Percentiles rank a stretch among this genome's conserved stretches.
phyloP scores from a whole-genome alignment of 2,329 filamentous ascomycete genomes.

The Sporothrix globosa region DNA sequence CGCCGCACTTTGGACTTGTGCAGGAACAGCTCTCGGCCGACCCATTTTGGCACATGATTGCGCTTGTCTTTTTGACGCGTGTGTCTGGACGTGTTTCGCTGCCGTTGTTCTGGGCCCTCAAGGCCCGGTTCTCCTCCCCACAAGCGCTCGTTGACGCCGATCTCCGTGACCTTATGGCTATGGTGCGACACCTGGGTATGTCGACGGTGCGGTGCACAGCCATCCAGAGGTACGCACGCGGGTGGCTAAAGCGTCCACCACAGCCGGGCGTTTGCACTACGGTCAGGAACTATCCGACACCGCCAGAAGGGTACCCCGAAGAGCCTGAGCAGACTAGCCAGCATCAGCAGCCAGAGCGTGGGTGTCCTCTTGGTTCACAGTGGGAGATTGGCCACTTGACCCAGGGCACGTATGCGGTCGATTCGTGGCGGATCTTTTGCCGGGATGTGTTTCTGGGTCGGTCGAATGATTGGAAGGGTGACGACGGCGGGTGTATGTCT shows the following conservation, averaged over 20 bases:
- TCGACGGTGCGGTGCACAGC: slow-evolving; percentile 67
- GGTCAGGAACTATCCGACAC: slow-evolving; percentile 53
- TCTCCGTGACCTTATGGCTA: slow-evolving; percentile 56
- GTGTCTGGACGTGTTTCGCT: slow-evolving; percentile 75
- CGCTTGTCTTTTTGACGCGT: slow-evolving; percentile 81
- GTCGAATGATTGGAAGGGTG: slow-evolving; percentile 68
- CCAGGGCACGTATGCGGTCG: slow-evolving; percentile 78
- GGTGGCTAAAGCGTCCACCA: slow-evolving; percentile 69
- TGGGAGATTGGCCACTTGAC: slow-evolving; percentile 90
- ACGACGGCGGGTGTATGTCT: slow-evolving; percentile 32
- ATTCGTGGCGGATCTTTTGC: slow-evolving; percentile 94
- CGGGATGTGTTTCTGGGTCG: slow-evolving; percentile 73
- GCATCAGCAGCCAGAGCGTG: slow-evolving; percentile 39
- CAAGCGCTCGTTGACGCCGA: slow-evolving; percentile 62
- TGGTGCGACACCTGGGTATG: slow-evolving; percentile 73
- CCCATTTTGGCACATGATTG: slow-evolving; percentile 79
- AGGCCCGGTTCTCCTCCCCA: slow-evolving; percentile 69
- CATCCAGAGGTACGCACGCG: slow-evolving; percentile 70
- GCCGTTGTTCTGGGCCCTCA: slow-evolving; percentile 72
- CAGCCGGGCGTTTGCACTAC: slow-evolving; percentile 57
- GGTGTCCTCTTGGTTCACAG: slow-evolving; percentile 45
- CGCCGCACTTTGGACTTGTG: slow-evolving; percentile 72
- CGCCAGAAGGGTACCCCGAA: slow-evolving; percentile 33
- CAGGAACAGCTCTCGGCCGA: slow-evolving; percentile 77
- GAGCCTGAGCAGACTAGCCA: background rate